Conservation (phyloP, 495 filamentous ascomycete species). For the Aspergillus diversus region DNA sequence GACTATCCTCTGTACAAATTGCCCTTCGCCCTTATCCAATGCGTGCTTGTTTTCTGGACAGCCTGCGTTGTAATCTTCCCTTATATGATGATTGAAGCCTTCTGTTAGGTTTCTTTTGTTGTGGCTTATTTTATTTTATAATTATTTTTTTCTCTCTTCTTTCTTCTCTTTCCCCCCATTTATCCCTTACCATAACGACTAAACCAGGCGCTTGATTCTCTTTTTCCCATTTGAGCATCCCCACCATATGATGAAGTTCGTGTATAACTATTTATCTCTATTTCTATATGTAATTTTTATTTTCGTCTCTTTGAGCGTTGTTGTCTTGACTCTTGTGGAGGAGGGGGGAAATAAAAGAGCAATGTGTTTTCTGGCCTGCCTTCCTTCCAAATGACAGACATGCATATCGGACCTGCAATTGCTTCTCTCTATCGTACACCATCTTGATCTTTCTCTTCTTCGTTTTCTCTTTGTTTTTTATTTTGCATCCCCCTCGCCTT, state of each 20-base stretch:
- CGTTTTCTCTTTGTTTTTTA: too few relatives aligned
- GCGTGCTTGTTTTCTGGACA: constrained; percentile 76
- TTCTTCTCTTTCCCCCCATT: not conserved
- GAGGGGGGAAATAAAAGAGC: too few relatives aligned
- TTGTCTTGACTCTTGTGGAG: constrained; percentile 1
- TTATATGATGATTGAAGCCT: constrained; percentile 60
- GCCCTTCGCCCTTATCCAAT: constrained; percentile 62
- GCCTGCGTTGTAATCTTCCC: constrained; percentile 89
- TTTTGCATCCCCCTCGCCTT: too few relatives aligned
- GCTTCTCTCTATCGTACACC: too few relatives aligned
- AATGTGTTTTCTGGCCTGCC: too few relatives aligned
- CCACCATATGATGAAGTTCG: not conserved
- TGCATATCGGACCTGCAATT: too few relatives aligned
- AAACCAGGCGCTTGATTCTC: not conserved
- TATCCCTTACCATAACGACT: constrained; percentile 1
- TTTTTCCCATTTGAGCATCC: not conserved
- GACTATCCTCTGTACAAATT: constrained; percentile 60
- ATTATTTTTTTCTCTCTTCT: not conserved
- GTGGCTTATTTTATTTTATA: not conserved
- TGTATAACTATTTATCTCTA: constrained; percentile 6
- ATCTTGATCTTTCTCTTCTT: too few relatives aligned
- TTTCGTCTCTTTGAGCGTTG: not conserved
- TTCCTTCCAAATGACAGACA: too few relatives aligned
- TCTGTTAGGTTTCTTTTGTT: constrained; percentile 20
- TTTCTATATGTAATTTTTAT: constrained; percentile 1